Evolutionary conservation across 805 yeast species (phyloP).

Genomic region (Zygoascus biomembranicola): DNA sequence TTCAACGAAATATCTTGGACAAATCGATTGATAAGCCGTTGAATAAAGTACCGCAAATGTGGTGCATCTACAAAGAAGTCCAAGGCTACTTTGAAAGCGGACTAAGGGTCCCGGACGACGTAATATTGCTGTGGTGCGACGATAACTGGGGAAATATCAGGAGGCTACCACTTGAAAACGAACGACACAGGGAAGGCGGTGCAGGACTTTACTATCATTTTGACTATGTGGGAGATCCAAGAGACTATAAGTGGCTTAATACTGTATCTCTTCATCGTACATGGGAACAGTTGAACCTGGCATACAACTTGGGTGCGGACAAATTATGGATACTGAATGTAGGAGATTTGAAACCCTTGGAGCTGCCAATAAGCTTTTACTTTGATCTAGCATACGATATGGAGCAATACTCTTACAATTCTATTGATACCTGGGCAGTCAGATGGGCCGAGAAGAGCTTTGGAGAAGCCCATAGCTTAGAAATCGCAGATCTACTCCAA

Average conservation of each 20-base stretch:
- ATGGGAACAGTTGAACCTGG: constrained; percentile 25
- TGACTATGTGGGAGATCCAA: constrained; percentile 27
- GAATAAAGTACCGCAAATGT: constrained; percentile 12
- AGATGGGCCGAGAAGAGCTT: constrained; percentile 12
- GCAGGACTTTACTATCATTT: constrained; percentile 27
- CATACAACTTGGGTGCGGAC: constrained; percentile 19
- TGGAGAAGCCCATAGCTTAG: constrained; percentile 5
- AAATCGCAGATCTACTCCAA: constrained; percentile 8
- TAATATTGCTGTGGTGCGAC: constrained; percentile 25
- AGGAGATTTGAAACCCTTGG: constrained; percentile 25
- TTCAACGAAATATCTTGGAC: constrained; percentile 7
- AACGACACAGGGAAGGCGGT: constrained; percentile 22
- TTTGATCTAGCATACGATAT: constrained; percentile 17
- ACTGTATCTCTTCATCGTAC: constrained; percentile 21
- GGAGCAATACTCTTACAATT: constrained; percentile 6
- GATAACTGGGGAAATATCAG: constrained; percentile 28
- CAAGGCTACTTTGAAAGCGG: constrained; percentile 13
- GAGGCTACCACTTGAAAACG: constrained; percentile 22
- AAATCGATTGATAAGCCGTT: constrained; percentile 1
- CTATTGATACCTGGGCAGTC: constrained; percentile 5
- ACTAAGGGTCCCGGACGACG: constrained; percentile 15
- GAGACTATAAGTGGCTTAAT: constrained; percentile 26
- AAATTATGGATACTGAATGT: constrained; percentile 25
- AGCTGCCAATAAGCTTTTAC: constrained; percentile 21
- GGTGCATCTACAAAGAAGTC: constrained; percentile 17